Percentiles rank a stretch among this genome's conserved stretches.
These are phyloP conservation scores for Mycena leptocephala DNA, from an alignment of 768 basidiomycete genomes.

Conservation along the genomic window DNA sequence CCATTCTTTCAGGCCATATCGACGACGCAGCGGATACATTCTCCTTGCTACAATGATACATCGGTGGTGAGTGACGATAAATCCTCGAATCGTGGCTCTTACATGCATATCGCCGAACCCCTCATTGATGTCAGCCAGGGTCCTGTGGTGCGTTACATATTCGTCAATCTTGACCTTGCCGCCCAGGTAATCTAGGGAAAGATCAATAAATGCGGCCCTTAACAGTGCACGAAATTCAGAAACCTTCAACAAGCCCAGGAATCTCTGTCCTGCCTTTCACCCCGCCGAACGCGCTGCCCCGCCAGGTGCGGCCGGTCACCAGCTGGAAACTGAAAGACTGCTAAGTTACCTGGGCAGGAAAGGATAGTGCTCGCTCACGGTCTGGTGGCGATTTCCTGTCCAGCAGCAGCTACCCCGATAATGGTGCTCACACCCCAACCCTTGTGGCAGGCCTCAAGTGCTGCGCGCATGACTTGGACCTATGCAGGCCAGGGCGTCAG, in stretches of 20 bases:
- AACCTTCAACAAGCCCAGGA: conserved; percentile 93
- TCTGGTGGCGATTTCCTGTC: conserved; percentile 93
- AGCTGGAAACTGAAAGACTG: conserved; percentile 64
- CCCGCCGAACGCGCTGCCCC: conserved; percentile 96
- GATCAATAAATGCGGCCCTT: background rate
- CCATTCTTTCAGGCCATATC: conserved; percentile 76
- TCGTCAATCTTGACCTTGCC: conserved; percentile 94
- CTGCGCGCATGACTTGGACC: conserved; percentile 95
- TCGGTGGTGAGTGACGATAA: background rate
- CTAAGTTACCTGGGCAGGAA: background rate
- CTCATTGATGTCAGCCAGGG: conserved; percentile 82
- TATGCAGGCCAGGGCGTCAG: conserved; percentile 44
- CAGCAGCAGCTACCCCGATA: conserved; percentile 98
- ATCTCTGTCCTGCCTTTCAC: conserved; percentile 98
- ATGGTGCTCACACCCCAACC: conserved; percentile 98
- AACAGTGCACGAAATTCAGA: conserved; percentile 62
- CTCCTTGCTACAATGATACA: conserved; percentile 68
- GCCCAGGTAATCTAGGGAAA: conserved; percentile 81
- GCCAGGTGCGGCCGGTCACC: conserved; percentile 95
- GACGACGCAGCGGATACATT: conserved; percentile 96
- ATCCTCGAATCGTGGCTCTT: conserved; percentile 46
- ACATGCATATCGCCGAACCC: conserved; percentile 99
- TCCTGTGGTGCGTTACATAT: conserved; percentile 92
- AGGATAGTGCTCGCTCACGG: conserved; percentile 67
- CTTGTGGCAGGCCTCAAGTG: conserved; percentile 99